These are phyloP conservation scores for Fraxinus angustifolia DNA, from an alignment of 305 asterid species.

Conservation along the genomic window DNA sequence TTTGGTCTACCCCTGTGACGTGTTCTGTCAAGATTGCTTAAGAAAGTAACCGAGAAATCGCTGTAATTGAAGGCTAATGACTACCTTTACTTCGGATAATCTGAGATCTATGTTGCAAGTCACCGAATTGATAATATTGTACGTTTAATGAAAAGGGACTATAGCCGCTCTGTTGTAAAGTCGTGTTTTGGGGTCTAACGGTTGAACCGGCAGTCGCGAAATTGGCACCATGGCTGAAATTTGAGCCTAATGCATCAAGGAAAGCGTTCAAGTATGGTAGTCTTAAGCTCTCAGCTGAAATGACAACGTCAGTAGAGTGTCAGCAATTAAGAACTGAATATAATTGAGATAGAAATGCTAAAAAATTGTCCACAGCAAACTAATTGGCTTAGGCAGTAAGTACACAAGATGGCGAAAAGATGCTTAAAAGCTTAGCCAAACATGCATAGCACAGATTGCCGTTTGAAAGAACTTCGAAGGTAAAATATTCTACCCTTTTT, in stretches of 20 bases:
- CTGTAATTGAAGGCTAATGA: background rate
- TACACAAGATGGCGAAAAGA: background rate
- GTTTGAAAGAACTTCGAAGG: background rate
- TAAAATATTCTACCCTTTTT: background rate
- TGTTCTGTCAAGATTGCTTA: background rate
- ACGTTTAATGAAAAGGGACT: conserved; percentile 70
- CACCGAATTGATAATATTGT: conserved; percentile 45
- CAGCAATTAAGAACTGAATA: background rate
- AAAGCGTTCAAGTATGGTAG: conserved; percentile 55
- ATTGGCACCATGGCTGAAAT: conserved; percentile 72
- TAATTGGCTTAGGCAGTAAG: background rate
- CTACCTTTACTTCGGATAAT: conserved; percentile 43
- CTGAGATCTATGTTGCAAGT: conserved; percentile 53
- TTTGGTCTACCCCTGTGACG: background rate
- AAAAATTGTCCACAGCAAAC: background rate
- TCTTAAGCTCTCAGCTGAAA: conserved; percentile 52
- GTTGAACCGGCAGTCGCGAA: conserved; percentile 86
- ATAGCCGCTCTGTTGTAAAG: conserved; percentile 57
- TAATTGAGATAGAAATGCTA: background rate
- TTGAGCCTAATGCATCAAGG: conserved; percentile 71
- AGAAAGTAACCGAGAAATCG: background rate
- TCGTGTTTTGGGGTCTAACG: conserved; percentile 64
- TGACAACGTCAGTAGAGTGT: background rate
- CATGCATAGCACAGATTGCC: background rate
- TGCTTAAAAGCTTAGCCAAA: background rate